A percentile compares a stretch with the other conserved stretches of the same genome.
Conservation (phyloP, 1,284 basidiomycete genomes). For the Heterobasidion occidentale region DNA sequence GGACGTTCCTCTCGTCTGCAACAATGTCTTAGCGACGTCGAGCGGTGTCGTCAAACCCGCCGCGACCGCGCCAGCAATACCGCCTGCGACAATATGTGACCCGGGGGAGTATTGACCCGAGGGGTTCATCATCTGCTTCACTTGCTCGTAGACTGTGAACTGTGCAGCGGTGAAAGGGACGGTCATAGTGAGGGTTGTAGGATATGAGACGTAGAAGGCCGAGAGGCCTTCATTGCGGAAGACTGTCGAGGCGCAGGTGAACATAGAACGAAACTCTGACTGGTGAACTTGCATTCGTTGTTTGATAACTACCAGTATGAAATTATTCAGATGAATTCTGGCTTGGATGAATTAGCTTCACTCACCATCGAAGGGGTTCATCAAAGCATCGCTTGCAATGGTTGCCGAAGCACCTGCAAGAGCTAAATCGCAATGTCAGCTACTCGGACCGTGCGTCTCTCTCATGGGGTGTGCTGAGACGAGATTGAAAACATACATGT, state of each 20-base stretch:
- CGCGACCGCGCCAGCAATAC: conserved; percentile 88
- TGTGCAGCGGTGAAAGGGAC: conserved; percentile 99
- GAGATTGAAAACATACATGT: conserved; percentile 49
- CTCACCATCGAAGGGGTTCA: conserved; percentile 99
- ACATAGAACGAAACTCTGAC: conserved; percentile 82
- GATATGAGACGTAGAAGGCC: conserved; percentile 98
- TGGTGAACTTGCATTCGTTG: conserved; percentile 98
- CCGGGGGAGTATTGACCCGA: conserved; percentile 81
- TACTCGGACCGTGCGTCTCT: background rate
- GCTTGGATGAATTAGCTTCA: conserved; percentile 9
- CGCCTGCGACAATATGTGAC: conserved; percentile 89
- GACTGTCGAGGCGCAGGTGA: conserved; percentile 77
- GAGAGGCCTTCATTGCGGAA: conserved; percentile 81
- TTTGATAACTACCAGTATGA: conserved; percentile 75
- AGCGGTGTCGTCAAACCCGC: conserved; percentile 95
- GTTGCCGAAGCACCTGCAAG: conserved; percentile 93
- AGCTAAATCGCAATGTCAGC: conserved; percentile 36
- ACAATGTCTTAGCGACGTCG: conserved; percentile 96
- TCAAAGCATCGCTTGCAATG: conserved; percentile 92
- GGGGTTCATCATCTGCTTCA: conserved; percentile 88
- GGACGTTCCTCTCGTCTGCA: conserved; percentile 90
- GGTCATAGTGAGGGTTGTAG: conserved; percentile 94
- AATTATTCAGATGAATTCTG: background rate
- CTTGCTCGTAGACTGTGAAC: conserved; percentile 93
- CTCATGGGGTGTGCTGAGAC: too few species aligned